Evolutionary conservation across 2,329 filamentous ascomycete species (phyloP), one percentile per base, ranked within the genome.

Genomic region (Fusarium proliferatum): DNA sequence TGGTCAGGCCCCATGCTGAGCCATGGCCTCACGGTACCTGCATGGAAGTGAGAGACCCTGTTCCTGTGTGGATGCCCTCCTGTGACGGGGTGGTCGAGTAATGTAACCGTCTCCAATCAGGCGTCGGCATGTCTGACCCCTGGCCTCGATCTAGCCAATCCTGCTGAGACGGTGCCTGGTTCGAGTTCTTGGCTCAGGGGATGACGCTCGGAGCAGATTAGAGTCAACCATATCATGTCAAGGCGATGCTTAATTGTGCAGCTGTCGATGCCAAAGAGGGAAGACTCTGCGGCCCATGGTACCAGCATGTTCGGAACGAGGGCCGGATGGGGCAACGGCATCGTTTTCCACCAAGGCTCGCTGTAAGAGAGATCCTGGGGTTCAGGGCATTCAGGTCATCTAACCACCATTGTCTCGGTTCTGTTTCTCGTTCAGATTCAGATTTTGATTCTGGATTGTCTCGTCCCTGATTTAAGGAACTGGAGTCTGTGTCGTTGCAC

Each of bases 81-180:
- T 70, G 67, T 56, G 66, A 68, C 64, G 30, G 51, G 60, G 67
- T 66, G 60, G 38, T 52, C 52, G 46, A 77, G 75, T 71, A 77
- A 76, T 75, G 69, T 70, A 52, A 72, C 76, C 36, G 56, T 69
- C 56, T 57, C 79, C 78, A 80, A 80, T 80, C 69, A 78, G 62
- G 62, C 33, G 57, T 48, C 45, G 58, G 56, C 30, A 57, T 75
- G 61, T 73, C 75, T 76, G 38, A 41, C 75, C 74, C 74, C 73
- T 75, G 57, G 70, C 30, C 33, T 42, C 16, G 33, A 49, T 53
- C 48, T 66, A 66, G 59, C 77, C 77, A 78, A 79, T 79, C 76
- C 55, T 42, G 56, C 63, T 19, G 43, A 59, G 62, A 61, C 48
- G n/a, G 64, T 62, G 67, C 62, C 66, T 75, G 61, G 72, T 36